These are phyloP conservation scores for Aspergillus sp. DNA, from an alignment of 2,329 filamentous ascomycete genomes.

Conservation along the genomic window DNA sequence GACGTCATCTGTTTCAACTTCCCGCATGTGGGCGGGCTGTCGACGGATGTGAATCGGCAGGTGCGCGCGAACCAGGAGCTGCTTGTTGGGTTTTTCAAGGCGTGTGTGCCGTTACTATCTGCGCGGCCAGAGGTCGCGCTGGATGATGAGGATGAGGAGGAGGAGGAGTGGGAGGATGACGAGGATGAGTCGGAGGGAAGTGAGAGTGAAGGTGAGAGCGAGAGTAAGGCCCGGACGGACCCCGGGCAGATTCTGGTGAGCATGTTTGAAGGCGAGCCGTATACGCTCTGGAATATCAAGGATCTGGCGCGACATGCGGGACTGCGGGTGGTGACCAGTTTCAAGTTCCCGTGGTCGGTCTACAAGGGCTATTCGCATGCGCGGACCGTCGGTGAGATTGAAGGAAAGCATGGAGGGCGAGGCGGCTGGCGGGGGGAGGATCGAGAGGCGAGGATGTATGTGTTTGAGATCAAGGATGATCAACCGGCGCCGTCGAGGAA, in stretches of 20 bases:
- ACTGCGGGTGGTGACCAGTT: conserved; percentile 47
- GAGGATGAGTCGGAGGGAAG: too few relatives aligned
- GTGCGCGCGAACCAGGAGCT: conserved; percentile 80
- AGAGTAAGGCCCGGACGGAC: conserved; percentile 23
- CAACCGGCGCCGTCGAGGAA: conserved; percentile 14
- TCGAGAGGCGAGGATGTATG: conserved; percentile 46
- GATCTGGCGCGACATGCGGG: conserved; percentile 74
- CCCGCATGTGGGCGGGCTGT: conserved; percentile 89
- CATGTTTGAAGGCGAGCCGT: conserved; percentile 89
- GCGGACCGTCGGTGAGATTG: conserved; percentile 46
- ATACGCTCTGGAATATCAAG: conserved; percentile 91
- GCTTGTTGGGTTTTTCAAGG: conserved; percentile 49
- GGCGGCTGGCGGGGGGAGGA: conserved; percentile 50
- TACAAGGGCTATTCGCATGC: conserved; percentile 50
- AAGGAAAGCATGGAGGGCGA: conserved; percentile 37
- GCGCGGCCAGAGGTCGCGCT: conserved; percentile 21
- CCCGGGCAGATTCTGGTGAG: conserved; percentile 71
- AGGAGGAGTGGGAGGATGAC: conserved; percentile 25
- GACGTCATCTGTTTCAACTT: conserved; percentile 93
- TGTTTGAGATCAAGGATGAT: conserved; percentile 43
- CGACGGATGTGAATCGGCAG: conserved; percentile 90
- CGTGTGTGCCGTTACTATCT: conserved; percentile 42
- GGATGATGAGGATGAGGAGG: conserved; percentile 21
- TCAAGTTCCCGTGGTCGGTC: conserved; percentile 47
- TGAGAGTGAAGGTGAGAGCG: conserved; percentile 17